Conservation (phyloP, 106 monocot species). For the Apostasia ramifera region DNA sequence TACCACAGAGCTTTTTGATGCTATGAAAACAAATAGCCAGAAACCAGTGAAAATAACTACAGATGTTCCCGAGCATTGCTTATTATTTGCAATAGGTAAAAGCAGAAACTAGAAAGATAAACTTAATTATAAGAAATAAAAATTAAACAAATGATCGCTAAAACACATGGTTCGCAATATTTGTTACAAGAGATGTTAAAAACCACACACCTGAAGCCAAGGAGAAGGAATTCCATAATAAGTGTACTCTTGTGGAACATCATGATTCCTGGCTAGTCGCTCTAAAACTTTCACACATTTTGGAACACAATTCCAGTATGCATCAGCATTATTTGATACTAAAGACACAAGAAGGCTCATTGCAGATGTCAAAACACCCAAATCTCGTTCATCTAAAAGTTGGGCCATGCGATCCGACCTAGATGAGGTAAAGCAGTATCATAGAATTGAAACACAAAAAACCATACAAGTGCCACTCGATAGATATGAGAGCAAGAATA, state of each 20-base stretch:
- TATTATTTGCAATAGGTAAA: no score
- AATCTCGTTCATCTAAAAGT: slow-evolving; percentile 96
- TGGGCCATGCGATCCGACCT: slow-evolving; percentile 98
- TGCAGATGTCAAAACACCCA: slow-evolving; percentile 91
- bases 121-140: no score
- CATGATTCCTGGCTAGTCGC: slow-evolving; percentile 81
- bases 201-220: slow-evolving; percentile 83
- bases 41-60: no score
- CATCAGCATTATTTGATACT: slow-evolving; percentile 82
- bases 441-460: slow-evolving; percentile 3
- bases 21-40: no score
- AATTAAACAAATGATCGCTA: no score
- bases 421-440: slow-evolving; percentile 13
- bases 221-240: slow-evolving; percentile 99
- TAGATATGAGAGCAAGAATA: slow-evolving; percentile 14
- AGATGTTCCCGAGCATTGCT: no score
- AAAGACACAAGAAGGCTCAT: slow-evolving; percentile 98
- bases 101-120: no score
- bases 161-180: no score
- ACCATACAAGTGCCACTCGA: background rate
- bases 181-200: no score
- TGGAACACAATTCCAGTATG: slow-evolving; percentile 97
- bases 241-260: slow-evolving; percentile 94
- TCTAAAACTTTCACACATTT: slow-evolving; percentile 95
- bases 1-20: no score